Evolutionary conservation across 306 rosid genomes (phyloP), one percentile per base, ranked within the genome.

Genomic region (Fragaria nilgerrensis): DNA sequence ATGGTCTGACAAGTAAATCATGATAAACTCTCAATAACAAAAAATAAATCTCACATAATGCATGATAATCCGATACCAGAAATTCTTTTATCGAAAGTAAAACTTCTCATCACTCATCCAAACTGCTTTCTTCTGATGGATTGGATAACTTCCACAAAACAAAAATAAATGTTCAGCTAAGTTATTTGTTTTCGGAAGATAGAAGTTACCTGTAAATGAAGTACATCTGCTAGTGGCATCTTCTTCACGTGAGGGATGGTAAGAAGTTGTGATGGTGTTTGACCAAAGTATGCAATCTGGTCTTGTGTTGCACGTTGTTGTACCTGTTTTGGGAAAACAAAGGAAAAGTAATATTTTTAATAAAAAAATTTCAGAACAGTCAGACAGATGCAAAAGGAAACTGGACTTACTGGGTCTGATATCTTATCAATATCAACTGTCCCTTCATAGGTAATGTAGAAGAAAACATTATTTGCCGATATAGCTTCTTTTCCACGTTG

Each of bases 241-340:
- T 80, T 92, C 82, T 86, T 88, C 80, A 91, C 69, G 79, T 95
- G 99, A 86, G 99, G 99, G 78, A 88, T 77, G 8, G 91, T 90
- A 64, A 95, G 84, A 82, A 95, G 99, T 88, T 92, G 97, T 63
- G 97, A 95, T 16, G 99, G 99, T 23, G 97, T 95, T 84, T 95
- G 97, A 72, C 99, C 99, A 82, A 92, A 95, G 88, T 95, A 95
- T 50, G 99, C 97, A 78, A 95, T 95, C 90, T 95, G 99, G 87
- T 95, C 99, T 87, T 95, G 97, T 52, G 93, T 89, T 41, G 97
- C 97, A 72, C 82, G 87, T 73, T 88, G 97, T 84, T 95, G 97
- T 69, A 85, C 94, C 99, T 95, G 80, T 82, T 75, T 79, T 82
- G 69, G 84, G 82, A 75, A 77, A 29, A 63, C 65, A 75, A 67